Evolutionary conservation across 768 basidiomycete genomes (phyloP).

Genomic region (Lyophyllum semitale): DNA sequence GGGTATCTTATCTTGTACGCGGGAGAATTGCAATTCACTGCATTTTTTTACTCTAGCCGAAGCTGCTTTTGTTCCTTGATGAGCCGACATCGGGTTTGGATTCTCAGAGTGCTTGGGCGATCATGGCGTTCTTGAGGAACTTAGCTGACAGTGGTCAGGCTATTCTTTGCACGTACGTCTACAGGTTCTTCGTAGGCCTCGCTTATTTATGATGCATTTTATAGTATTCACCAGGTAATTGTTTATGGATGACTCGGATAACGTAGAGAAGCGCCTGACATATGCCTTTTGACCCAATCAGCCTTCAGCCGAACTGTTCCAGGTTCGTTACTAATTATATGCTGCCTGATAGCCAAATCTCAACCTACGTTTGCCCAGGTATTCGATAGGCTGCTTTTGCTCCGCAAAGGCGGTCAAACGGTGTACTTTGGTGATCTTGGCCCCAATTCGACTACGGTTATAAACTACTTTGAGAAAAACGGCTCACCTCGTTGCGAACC

Average conservation of each 20-base stretch:
- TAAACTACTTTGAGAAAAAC: conserved; percentile 76
- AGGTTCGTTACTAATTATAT: conserved; percentile 30
- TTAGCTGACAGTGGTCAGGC: conserved; percentile 84
- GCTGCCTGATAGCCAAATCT: not conserved
- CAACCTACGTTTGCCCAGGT: conserved; percentile 32
- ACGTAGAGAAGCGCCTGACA: not conserved
- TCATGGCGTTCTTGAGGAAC: conserved; percentile 70
- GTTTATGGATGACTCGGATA: not conserved
- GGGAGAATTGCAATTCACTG: not conserved
- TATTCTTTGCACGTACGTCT: conserved; percentile 81
- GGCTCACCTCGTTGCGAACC: conserved; percentile 64
- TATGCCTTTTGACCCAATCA: conserved; percentile 30
- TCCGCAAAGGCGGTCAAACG: conserved; percentile 75
- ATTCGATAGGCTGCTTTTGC: conserved; percentile 78
- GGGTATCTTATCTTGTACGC: conserved; percentile 19
- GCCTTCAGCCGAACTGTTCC: conserved; percentile 85
- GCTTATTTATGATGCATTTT: not conserved
- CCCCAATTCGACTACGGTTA: conserved; percentile 55
- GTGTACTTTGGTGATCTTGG: conserved; percentile 80
- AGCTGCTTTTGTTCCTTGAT: conserved; percentile 81
- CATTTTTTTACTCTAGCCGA: conserved; percentile 45
- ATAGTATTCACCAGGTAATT: conserved; percentile 45
- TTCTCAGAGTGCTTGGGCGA: conserved; percentile 86
- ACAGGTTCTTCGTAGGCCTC: not conserved
- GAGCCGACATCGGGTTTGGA: conserved; percentile 90